Evolutionary conservation across 306 rosid genomes (phyloP).

Genomic region (Cucumis cinereus): DNA sequence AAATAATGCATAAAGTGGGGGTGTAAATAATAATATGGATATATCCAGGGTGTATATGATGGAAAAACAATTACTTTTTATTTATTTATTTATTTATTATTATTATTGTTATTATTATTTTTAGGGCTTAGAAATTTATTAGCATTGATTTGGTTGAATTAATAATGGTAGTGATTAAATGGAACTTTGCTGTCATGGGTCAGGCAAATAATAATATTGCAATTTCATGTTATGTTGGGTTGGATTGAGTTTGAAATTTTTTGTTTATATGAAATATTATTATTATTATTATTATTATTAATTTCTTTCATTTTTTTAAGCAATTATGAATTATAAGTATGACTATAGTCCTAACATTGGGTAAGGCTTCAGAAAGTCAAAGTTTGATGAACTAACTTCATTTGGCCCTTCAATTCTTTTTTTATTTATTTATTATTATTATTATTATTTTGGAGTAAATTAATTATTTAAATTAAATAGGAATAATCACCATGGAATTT

Average conservation of each 20-base stretch:
- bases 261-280: neutral
- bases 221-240: neutral
- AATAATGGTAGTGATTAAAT: neutral
- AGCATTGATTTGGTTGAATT: neutral
- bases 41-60: neutral
- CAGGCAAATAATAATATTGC: neutral
- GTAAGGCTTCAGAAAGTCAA: neutral
- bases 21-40: neutral
- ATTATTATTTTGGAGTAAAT: neutral
- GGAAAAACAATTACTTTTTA: neutral
- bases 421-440: too few species aligned
- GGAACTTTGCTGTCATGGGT: constrained; percentile 1
- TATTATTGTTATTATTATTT: too few species aligned
- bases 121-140: neutral
- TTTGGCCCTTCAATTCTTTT: neutral
- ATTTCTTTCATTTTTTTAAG: neutral
- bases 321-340: neutral
- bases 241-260: neutral
- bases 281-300: too few species aligned
- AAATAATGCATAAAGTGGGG: neutral
- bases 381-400: neutral
- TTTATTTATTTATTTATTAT: neutral
- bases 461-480: neutral
- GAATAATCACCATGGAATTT: neutral
- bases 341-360: too few species aligned